A percentile compares a stretch with the other conserved stretches of the same genome.
Evolutionary conservation across 352 stramenopile genomes (phyloP).

Genomic region (Globisporangium paroecandrum): DNA sequence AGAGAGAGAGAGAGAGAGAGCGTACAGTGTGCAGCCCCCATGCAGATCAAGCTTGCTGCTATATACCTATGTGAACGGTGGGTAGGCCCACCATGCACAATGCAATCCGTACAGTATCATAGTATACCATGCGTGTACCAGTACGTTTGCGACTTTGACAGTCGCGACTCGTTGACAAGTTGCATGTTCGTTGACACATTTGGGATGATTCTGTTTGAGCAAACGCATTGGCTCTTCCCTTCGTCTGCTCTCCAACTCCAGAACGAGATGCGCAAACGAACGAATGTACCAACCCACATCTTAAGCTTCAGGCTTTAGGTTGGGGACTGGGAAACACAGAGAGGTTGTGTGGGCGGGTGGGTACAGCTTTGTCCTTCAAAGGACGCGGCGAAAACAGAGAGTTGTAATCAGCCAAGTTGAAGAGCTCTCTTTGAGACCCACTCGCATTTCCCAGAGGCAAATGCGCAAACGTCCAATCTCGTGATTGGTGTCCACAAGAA

Average conservation of each 20-base stretch:
- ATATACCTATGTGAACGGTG: too few species aligned
- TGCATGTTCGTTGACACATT: background rate
- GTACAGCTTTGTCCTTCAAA: background rate
- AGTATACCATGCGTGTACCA: too few species aligned
- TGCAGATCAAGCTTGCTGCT: too few species aligned
- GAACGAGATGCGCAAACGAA: background rate
- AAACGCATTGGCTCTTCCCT: background rate
- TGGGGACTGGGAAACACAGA: background rate
- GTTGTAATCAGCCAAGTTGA: background rate
- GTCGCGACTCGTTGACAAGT: background rate
- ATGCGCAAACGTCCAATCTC: conserved; percentile 21
- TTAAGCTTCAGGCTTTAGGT: background rate
- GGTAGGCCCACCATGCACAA: too few species aligned
- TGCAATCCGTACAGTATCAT: too few species aligned
- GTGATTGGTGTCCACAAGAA: conserved; percentile 1
- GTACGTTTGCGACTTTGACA: background rate
- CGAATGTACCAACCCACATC: background rate
- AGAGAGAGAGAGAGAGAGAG: too few species aligned
- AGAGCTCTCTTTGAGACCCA: background rate
- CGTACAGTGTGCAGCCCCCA: too few species aligned
- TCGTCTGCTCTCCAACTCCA: background rate
- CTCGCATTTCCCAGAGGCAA: background rate
- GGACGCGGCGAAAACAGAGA: background rate
- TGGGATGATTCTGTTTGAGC: background rate
- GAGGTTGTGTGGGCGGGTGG: background rate